A percentile compares a stretch with the other conserved stretches of the same genome.
phyloP scores from a whole-genome alignment of 352 stramenopile species.

The Phytophthora citricola region DNA sequence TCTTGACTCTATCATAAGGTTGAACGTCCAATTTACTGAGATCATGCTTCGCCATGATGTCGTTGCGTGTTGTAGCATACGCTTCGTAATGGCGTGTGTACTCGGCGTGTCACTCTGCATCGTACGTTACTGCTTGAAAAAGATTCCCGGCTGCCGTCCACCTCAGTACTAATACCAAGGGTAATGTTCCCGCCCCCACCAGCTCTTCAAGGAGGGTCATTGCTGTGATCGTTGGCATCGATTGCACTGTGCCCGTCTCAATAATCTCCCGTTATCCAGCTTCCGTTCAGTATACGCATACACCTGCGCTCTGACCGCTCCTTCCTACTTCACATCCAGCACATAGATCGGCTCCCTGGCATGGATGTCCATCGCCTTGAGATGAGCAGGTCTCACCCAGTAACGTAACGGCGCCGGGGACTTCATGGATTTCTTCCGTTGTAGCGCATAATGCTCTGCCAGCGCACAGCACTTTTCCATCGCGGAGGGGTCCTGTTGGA shows the following conservation, averaged over 20 bases:
- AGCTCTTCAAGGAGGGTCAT: neutral
- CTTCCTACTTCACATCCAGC: neutral
- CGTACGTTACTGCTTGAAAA: constrained; percentile 1
- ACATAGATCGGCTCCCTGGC: constrained; percentile 1
- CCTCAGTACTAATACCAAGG: neutral
- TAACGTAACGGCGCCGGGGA: neutral
- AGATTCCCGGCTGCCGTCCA: neutral
- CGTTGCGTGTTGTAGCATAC: neutral
- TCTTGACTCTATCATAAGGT: neutral
- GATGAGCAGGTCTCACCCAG: neutral
- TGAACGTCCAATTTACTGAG: neutral
- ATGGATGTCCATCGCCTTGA: constrained; percentile 6
- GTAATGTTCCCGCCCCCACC: neutral
- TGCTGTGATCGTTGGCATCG: neutral
- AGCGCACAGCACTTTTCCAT: too few species aligned
- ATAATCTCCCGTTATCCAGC: neutral
- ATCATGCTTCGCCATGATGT: neutral
- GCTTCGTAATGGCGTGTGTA: neutral
- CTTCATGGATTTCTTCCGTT: neutral
- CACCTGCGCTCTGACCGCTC: neutral
- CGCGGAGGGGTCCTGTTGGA: too few species aligned
- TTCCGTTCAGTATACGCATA: neutral
- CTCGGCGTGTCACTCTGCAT: neutral
- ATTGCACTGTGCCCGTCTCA: neutral
- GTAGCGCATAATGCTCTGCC: neutral